These are phyloP conservation scores for Fusarium coffeatum DNA, from an alignment of 2,329 filamentous ascomycete genomes.

Conservation along the genomic window DNA sequence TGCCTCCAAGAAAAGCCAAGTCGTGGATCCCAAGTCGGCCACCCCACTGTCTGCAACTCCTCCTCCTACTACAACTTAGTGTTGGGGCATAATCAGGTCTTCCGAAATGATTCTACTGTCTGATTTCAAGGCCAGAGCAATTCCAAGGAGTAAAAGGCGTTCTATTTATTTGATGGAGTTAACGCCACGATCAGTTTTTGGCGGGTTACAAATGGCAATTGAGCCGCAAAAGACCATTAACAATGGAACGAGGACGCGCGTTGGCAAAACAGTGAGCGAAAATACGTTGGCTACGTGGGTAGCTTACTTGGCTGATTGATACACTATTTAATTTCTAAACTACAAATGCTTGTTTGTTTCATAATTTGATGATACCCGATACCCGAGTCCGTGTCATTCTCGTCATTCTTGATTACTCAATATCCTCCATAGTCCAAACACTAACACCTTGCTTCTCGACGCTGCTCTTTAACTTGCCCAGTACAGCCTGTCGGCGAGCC, in stretches of 20 bases:
- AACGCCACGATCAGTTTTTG: background rate
- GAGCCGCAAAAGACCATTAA: background rate
- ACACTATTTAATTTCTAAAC: conserved; percentile 48
- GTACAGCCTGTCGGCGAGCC: conserved; percentile 64
- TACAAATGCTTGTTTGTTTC: conserved; percentile 42
- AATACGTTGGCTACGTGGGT: conserved; percentile 24
- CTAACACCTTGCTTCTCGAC: conserved; percentile 63
- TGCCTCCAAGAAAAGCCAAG: conserved; percentile 17
- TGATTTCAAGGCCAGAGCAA: conserved; percentile 12
- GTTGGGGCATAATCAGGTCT: background rate
- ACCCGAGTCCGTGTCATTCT: conserved; percentile 10
- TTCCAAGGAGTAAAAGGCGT: conserved; percentile 29
- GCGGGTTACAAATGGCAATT: background rate
- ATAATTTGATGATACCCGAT: conserved; percentile 22
- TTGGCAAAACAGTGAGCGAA: background rate
- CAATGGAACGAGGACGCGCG: background rate
- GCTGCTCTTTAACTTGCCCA: conserved; percentile 62
- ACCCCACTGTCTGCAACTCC: conserved; percentile 20
- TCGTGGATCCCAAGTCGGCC: conserved; percentile 27
- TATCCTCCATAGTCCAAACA: conserved; percentile 63
- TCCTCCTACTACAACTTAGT: conserved; percentile 6
- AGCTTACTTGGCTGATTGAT: conserved; percentile 37
- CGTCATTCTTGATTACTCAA: conserved; percentile 52
- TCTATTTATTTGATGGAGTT: conserved; percentile 2
- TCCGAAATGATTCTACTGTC: background rate